Percentiles rank a stretch among this genome's conserved stretches.
These are phyloP conservation scores for Elongisporangium anandrum DNA, from an alignment of 352 stramenopile genomes.

Conservation along the genomic window DNA sequence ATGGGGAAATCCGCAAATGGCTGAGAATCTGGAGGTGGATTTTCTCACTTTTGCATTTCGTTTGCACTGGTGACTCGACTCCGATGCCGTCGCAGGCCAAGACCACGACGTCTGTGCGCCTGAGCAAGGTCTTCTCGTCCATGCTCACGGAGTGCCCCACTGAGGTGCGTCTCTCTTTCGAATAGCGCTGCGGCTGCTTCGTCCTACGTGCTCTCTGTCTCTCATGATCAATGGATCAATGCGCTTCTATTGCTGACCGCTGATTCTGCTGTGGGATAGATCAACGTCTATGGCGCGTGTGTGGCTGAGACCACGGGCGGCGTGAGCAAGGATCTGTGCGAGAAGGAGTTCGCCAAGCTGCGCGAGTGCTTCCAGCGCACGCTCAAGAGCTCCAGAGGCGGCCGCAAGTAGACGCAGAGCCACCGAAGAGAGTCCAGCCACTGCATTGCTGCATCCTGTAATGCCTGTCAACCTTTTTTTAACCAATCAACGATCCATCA, in stretches of 20 bases:
- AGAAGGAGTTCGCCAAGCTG: constrained; percentile 72
- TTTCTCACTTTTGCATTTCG: neutral
- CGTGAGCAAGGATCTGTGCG: constrained; percentile 46
- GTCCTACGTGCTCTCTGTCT: neutral
- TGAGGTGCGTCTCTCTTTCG: constrained; percentile 30
- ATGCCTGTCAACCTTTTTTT: constrained; percentile 4
- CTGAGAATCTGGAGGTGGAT: neutral
- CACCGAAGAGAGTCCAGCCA: neutral
- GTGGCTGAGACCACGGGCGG: constrained; percentile 58
- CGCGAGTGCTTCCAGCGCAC: constrained; percentile 58
- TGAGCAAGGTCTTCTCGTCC: constrained; percentile 64
- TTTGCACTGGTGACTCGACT: neutral
- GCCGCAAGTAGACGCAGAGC: neutral
- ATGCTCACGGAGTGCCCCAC: constrained; percentile 65
- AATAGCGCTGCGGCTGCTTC: neutral
- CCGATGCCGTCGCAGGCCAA: constrained; percentile 9
- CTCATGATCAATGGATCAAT: neutral
- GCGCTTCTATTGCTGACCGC: constrained; percentile 1
- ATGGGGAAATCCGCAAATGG: neutral
- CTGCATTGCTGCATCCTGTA: neutral
- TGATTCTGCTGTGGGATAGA: constrained; percentile 19
- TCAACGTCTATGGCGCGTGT: constrained; percentile 78
- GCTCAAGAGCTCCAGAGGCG: constrained; percentile 17
- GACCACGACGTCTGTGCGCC: constrained; percentile 29
- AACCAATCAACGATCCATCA: neutral